Conservation (phyloP, 1,284 basidiomycete genomes). For the Moesziomyces parantarcticus region DNA sequence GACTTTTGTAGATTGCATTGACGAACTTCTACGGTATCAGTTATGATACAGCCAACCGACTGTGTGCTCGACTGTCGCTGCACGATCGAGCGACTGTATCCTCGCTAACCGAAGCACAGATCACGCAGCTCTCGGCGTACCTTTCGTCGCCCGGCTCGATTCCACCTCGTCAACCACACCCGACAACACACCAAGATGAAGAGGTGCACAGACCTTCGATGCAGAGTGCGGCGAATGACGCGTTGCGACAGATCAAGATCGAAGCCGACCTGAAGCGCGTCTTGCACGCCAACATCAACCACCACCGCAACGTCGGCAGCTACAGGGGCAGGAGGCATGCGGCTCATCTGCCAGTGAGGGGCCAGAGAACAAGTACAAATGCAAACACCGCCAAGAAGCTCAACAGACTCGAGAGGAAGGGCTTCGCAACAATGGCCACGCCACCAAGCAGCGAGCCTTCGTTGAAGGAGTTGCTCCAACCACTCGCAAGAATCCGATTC, state of each 20-base stretch:
- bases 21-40: slow-evolving; percentile 86
- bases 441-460: neutral
- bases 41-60: slow-evolving; percentile 76
- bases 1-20: slow-evolving; percentile 77
- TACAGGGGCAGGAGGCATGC: slow-evolving; percentile 88
- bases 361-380: slow-evolving; percentile 87
- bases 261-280: slow-evolving; percentile 83
- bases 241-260: slow-evolving; percentile 78
- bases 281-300: slow-evolving; percentile 85
- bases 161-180: slow-evolving; percentile 73
- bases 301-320: slow-evolving; percentile 87
- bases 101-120: slow-evolving; percentile 80
- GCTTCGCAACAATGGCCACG: slow-evolving; percentile 11
- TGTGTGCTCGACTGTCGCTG: slow-evolving; percentile 88
- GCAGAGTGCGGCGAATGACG: slow-evolving; percentile 58
- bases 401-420: slow-evolving; percentile 76
- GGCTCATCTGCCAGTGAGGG: slow-evolving; percentile 86
- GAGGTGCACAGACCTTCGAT: slow-evolving; percentile 43
- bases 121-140: slow-evolving; percentile 85
- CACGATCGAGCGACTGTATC: slow-evolving; percentile 80
- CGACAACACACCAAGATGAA: neutral
- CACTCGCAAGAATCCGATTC: slow-evolving; percentile 39
- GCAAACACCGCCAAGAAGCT: slow-evolving; percentile 85
- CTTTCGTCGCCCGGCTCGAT: slow-evolving; percentile 80
- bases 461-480: slow-evolving; percentile 30